These are phyloP conservation scores for Aspergillus novofumigatus DNA, from an alignment of 2,329 filamentous ascomycete species.

Conservation along the genomic window DNA sequence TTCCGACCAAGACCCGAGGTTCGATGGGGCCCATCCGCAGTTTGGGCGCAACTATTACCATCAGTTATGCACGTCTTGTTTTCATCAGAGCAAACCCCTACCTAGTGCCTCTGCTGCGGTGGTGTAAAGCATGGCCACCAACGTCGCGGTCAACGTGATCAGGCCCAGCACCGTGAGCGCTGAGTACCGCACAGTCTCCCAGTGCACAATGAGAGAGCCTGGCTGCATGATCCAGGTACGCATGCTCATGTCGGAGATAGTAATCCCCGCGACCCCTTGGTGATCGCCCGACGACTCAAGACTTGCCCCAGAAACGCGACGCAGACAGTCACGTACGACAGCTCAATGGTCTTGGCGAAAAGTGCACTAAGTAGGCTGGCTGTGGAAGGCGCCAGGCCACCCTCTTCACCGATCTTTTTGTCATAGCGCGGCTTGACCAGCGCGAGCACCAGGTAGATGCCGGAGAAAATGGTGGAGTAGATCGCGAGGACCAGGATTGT, in stretches of 20 bases:
- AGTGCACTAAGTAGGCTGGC: constrained; percentile 66
- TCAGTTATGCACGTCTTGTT: neutral
- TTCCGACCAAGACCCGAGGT: constrained; percentile 48
- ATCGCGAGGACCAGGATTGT: constrained; percentile 35
- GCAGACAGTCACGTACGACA: constrained; percentile 73
- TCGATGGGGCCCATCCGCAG: constrained; percentile 58
- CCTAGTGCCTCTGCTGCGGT: constrained; percentile 69
- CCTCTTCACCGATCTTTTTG: constrained; percentile 45
- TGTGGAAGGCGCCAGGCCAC: constrained; percentile 55
- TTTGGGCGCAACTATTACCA: constrained; percentile 60
- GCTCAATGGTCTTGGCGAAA: constrained; percentile 71
- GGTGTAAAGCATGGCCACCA: constrained; percentile 69
- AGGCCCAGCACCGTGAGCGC: constrained; percentile 60
- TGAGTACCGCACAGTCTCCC: constrained; percentile 60
- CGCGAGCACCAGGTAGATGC: constrained; percentile 59
- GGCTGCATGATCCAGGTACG: constrained; percentile 70
- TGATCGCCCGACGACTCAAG: constrained; percentile 64
- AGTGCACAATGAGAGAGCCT: constrained; percentile 68
- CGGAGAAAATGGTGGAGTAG: constrained; percentile 36
- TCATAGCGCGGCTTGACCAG: constrained; percentile 61
- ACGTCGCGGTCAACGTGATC: constrained; percentile 60
- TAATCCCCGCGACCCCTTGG: constrained; percentile 61
- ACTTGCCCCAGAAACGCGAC: constrained; percentile 72
- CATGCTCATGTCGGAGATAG: constrained; percentile 74
- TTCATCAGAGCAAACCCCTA: constrained; percentile 18